A percentile compares a stretch with the other conserved stretches of the same genome.
Conservation (phyloP, 2,329 filamentous ascomycete genomes). For the Monilinia vaccinii-corymbosi region DNA sequence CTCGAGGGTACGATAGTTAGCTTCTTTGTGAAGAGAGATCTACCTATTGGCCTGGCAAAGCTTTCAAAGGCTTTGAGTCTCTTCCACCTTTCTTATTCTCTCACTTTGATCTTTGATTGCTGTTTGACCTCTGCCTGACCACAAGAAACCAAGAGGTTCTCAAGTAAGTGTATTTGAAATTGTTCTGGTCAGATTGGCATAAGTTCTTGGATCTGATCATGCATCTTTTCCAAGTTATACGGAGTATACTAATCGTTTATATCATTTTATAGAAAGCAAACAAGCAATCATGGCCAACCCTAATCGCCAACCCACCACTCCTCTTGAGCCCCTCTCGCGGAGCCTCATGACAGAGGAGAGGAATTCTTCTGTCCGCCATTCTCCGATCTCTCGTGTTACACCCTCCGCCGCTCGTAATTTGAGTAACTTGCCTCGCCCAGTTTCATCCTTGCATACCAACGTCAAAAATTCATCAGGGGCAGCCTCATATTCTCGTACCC, state of each 20-base stretch:
- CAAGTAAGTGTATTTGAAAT: not conserved
- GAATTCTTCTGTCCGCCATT: not conserved
- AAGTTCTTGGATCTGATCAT: not conserved
- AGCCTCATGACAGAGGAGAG: not conserved
- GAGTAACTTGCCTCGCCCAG: not conserved
- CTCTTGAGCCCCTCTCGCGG: not conserved
- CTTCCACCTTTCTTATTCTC: not conserved
- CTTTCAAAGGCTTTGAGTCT: not conserved
- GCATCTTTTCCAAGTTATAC: not conserved
- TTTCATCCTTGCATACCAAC: not conserved
- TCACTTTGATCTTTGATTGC: not conserved
- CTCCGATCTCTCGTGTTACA: not conserved
- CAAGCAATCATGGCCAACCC: not conserved
- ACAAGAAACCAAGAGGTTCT: not conserved
- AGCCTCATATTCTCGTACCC: not conserved
- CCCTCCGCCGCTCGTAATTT: not conserved
- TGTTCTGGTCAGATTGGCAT: not conserved
- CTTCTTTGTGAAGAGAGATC: not conserved
- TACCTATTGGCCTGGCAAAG: not conserved
- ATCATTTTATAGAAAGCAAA: not conserved
- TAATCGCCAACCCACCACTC: not conserved
- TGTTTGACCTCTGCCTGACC: not conserved
- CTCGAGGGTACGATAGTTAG: not conserved
- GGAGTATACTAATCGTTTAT: not conserved
- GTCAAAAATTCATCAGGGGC: not conserved